phyloP scores from a whole-genome alignment of 2,329 filamentous ascomycete genomes.

The Pyrenochaeta sp. region DNA sequence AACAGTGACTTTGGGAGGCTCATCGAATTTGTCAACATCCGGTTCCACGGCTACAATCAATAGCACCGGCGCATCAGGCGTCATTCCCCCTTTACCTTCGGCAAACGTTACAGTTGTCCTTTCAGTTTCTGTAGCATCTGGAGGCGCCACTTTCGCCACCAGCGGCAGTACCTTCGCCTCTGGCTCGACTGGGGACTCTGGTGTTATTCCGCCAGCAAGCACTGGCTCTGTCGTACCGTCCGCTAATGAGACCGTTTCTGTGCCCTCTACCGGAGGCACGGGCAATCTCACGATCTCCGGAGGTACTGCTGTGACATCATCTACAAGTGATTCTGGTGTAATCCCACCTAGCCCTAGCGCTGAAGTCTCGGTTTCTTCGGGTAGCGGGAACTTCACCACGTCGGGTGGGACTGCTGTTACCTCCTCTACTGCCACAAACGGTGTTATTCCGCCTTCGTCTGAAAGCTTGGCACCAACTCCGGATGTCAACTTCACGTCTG shows the following conservation, averaged over 20 bases:
- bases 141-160: constrained; percentile 4
- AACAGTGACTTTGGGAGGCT: not conserved
- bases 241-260: not conserved
- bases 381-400: constrained; percentile 1
- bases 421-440: constrained; percentile 11
- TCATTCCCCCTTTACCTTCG: constrained; percentile 16
- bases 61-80: constrained; percentile 14
- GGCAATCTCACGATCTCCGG: constrained; percentile 18
- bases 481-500: constrained; percentile 4
- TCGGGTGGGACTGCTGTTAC: constrained; percentile 11
- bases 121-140: not conserved
- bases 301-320: constrained; percentile 15
- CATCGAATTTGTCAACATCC: not conserved
- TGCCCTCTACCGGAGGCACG: constrained; percentile 8
- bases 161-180: constrained; percentile 8
- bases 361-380: constrained; percentile 8
- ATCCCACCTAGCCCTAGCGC: constrained; percentile 6
- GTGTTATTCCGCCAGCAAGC: constrained; percentile 9
- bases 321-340: constrained; percentile 10
- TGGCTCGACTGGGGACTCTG: constrained; percentile 16
- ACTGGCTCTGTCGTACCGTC: constrained; percentile 1
- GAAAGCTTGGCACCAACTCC: not conserved
- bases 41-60: constrained; percentile 10
- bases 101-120: constrained; percentile 4
- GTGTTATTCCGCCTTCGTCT: not conserved